Base-by-base conservation (phyloP, 2,329 filamentous ascomycete genomes). In the Colletotrichum coccodes region DNA sequence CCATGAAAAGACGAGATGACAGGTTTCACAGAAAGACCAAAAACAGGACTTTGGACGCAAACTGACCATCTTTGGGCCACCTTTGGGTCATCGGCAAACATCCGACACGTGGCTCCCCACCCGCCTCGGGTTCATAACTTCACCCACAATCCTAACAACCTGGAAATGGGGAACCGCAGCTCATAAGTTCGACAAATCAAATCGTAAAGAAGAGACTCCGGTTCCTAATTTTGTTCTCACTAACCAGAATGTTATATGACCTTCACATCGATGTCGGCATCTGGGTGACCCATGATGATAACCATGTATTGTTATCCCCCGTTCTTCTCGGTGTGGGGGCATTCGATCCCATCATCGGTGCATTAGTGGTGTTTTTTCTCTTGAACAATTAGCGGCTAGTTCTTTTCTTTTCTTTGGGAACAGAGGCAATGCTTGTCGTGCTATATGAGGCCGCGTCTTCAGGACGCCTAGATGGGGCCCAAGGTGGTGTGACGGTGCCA, bases 131-230 rank as follows among this genome's bases (percentile, higher is more conserved):
- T 30, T 60, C 49, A 16, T 11, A 52, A 21, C 49, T 52, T 52
- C 56, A 44, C 56, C 36, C 56, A 53, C 62, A 60, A 53, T 32
- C 47, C 62, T 46, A n/a, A 40, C 38, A 57, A 34, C 26, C 53
- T 30, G 36, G 3, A 52, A 46, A 11, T 28, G 50, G 34, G 28
- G 23, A 40, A 40, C 36, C 36, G 16, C 11, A 30, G n/a, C 36
- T 21, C 46, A 60, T 36, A 9, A 14, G 7, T 18, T 3, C 12
- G 36, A 52, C 21, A n/a, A 14, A n/a, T 30, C 3, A 40, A 30
- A 4, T 36, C 36, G 26, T 21, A 16, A 38, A 2, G 18, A 4
- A 16, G 11, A 1, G 23, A 12, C 26, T 58, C 30, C 40, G 12
- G 16, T 16, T 12, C 6, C 16, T 8, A 8, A 4, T 5, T 57